These are phyloP conservation scores for Yamagishiella unicocca DNA, from an alignment of 139 green algal species.

Conservation along the genomic window DNA sequence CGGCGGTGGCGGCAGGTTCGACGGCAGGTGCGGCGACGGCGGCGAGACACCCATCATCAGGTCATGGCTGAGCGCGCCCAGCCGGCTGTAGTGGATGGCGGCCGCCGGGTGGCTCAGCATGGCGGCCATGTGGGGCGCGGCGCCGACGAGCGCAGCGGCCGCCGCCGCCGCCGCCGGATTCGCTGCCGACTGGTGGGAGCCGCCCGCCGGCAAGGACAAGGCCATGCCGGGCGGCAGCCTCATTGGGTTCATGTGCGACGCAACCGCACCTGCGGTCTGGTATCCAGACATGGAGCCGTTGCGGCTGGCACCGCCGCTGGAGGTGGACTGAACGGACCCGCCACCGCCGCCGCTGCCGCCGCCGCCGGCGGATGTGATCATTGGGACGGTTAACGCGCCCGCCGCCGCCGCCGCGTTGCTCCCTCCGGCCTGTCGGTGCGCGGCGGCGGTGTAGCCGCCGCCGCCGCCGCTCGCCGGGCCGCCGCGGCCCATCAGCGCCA, in stretches of 20 bases:
- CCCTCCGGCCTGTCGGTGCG: not conserved
- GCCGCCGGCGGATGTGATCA: not conserved
- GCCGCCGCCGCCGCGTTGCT: not conserved
- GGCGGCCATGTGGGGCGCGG: not conserved
- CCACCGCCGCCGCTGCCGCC: not conserved
- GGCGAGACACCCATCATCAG: slow-evolving; percentile 41
- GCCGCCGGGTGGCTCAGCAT: slow-evolving; percentile 24
- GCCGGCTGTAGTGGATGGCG: slow-evolving; percentile 19
- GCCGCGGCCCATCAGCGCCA: too few species aligned
- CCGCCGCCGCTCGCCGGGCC: not conserved
- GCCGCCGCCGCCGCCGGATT: not conserved
- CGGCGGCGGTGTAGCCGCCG: not conserved
- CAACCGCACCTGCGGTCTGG: not conserved
- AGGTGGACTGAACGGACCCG: not conserved
- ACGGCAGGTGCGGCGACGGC: slow-evolving; percentile 27
- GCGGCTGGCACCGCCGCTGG: not conserved
- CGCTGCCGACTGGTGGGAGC: not conserved
- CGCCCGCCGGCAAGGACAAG: not conserved
- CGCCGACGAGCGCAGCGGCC: not conserved
- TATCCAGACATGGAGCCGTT: not conserved
- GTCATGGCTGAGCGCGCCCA: not conserved
- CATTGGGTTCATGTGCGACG: too few species aligned
- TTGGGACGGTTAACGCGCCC: too few species aligned
- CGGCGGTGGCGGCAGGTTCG: slow-evolving; percentile 43
- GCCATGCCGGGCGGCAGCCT: not conserved